Conservation (phyloP, 2,329 filamentous ascomycete genomes). For the Cadophora malorum region DNA sequence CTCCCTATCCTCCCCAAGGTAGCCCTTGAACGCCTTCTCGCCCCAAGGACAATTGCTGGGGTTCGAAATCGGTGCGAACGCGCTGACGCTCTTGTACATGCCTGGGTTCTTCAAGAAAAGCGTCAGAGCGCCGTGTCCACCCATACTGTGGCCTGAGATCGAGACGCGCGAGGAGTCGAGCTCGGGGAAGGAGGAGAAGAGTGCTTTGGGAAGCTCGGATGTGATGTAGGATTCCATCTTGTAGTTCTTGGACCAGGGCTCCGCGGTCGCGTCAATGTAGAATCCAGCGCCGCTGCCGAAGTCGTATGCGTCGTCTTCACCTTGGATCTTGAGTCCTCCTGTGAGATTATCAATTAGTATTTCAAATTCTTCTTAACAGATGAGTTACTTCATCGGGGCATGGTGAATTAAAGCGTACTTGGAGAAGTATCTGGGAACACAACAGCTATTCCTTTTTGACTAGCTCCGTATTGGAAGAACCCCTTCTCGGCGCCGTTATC, state of each 20-base stretch:
- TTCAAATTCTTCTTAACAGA: neutral
- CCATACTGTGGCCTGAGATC: conserved; percentile 97
- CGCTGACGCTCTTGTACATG: conserved; percentile 85
- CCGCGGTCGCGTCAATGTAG: conserved; percentile 84
- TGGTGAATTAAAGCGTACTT: conserved; percentile 66
- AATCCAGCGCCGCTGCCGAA: conserved; percentile 93
- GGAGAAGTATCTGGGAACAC: conserved; percentile 96
- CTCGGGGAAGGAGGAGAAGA: conserved; percentile 75
- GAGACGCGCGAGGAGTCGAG: conserved; percentile 75
- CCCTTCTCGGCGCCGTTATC: conserved; percentile 85
- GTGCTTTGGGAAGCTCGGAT: conserved; percentile 79
- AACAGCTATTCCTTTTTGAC: conserved; percentile 83
- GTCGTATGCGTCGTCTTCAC: conserved; percentile 88
- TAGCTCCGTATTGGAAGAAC: conserved; percentile 87
- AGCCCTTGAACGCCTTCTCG: conserved; percentile 91
- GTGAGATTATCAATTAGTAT: conserved; percentile 8
- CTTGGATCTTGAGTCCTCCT: conserved; percentile 78
- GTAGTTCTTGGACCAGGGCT: conserved; percentile 80
- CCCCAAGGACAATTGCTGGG: conserved; percentile 90
- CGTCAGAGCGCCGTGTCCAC: conserved; percentile 92
- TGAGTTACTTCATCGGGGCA: too few species aligned
- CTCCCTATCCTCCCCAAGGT: conserved; percentile 78
- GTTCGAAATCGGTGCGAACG: conserved; percentile 90
- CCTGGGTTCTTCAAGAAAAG: conserved; percentile 91
- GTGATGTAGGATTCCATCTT: conserved; percentile 95